These are phyloP conservation scores for Gossypium gossypioides DNA, from an alignment of 441 rosid genomes.

Conservation along the genomic window DNA sequence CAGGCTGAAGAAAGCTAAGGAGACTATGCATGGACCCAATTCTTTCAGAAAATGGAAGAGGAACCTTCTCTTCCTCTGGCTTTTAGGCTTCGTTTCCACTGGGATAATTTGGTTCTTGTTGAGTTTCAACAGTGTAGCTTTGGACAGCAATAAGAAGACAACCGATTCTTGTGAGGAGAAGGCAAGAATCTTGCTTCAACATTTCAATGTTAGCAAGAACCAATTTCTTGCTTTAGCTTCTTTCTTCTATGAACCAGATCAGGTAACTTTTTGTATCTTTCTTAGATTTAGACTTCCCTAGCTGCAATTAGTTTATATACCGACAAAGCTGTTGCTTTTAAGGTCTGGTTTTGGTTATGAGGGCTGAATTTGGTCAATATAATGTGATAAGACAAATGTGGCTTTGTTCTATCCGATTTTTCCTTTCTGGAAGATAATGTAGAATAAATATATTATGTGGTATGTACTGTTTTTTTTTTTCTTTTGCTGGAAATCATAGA, in stretches of 20 bases:
- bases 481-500: slow-evolving; percentile 2
- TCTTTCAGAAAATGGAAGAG: slow-evolving; percentile 38
- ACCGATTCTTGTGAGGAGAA: slow-evolving; percentile 29
- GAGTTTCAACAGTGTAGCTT: slow-evolving; percentile 20
- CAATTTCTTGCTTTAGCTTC: slow-evolving; percentile 45
- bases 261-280: slow-evolving; percentile 34
- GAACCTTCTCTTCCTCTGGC: slow-evolving; percentile 32
- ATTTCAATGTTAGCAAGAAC: slow-evolving; percentile 44
- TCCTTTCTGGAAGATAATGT: neutral
- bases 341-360: slow-evolving; percentile 12
- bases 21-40: slow-evolving; percentile 28
- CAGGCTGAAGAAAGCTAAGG: slow-evolving; percentile 43
- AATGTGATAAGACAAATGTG: slow-evolving; percentile 12
- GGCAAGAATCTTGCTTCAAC: slow-evolving; percentile 29
- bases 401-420: slow-evolving; percentile 6
- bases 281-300: neutral
- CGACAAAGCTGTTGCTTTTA: neutral
- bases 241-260: slow-evolving; percentile 56
- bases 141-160: slow-evolving; percentile 16
- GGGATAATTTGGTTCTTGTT: slow-evolving; percentile 34
- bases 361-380: slow-evolving; percentile 11
- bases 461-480: neutral
- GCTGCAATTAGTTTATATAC: slow-evolving; percentile 6
- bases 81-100: slow-evolving; percentile 29
- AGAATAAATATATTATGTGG: neutral